These are phyloP conservation scores for Xerocomellus intermedius DNA, from an alignment of 768 basidiomycete species.

Conservation along the genomic window DNA sequence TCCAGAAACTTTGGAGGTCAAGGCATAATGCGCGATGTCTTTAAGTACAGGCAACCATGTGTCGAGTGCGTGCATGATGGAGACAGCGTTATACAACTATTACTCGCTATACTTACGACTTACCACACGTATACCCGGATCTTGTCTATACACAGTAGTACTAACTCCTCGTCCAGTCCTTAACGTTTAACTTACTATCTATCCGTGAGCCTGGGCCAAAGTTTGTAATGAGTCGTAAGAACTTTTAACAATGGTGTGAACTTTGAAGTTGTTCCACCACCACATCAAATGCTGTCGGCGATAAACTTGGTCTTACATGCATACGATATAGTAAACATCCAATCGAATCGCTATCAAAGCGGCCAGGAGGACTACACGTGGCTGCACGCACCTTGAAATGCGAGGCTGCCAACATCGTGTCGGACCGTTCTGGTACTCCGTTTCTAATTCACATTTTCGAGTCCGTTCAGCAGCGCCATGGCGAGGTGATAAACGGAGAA, in stretches of 20 bases:
- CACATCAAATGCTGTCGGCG: neutral
- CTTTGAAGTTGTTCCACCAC: neutral
- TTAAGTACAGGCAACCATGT: constrained; percentile 25
- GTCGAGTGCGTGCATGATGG: neutral
- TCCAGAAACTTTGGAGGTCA: constrained; percentile 18
- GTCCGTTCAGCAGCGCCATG: neutral
- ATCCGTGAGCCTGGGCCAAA: neutral
- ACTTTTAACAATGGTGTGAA: neutral
- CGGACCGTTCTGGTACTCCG: constrained; percentile 1
- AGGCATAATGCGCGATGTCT: constrained; percentile 18
- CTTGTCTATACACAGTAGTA: constrained; percentile 21
- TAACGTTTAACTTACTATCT: neutral
- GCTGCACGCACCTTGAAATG: constrained; percentile 1
- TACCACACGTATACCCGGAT: constrained; percentile 23
- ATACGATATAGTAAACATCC: neutral
- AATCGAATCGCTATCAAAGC: constrained; percentile 6
- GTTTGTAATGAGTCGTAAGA: neutral
- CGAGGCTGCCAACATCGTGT: constrained; percentile 13
- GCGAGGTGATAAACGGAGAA: neutral
- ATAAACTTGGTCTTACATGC: neutral
- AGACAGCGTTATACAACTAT: constrained; percentile 4
- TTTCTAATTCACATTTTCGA: constrained; percentile 13
- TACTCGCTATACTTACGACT: constrained; percentile 10
- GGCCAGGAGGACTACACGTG: constrained; percentile 28
- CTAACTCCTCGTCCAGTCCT: constrained; percentile 4